These are phyloP conservation scores for Mucor saturninus DNA, from an alignment of 371 early-diverging fungal genomes.

Conservation along the genomic window DNA sequence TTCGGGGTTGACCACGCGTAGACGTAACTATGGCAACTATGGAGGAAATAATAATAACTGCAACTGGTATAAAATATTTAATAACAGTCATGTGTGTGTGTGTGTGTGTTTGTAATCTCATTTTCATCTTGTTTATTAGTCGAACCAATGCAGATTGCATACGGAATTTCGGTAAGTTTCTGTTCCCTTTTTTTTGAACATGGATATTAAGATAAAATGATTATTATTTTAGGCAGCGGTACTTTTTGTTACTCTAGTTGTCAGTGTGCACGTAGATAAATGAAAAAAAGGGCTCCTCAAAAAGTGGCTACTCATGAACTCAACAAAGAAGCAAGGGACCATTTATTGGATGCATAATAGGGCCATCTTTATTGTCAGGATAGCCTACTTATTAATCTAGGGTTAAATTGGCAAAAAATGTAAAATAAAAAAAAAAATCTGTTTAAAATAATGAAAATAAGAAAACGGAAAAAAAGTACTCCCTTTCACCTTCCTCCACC, in stretches of 20 bases:
- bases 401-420: slow-evolving; percentile 2
- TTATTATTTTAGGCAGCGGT: slow-evolving; percentile 13
- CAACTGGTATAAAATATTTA: slow-evolving; percentile 26
- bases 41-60: slow-evolving; percentile 8
- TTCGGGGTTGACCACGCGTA: slow-evolving; percentile 33
- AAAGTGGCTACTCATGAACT: neutral
- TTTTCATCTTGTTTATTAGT: slow-evolving; percentile 8
- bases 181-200: neutral
- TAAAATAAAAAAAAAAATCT: neutral
- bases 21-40: slow-evolving; percentile 10
- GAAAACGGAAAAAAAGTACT: no score
- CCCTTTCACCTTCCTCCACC: no score
- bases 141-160: slow-evolving; percentile 26
- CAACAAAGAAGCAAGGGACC: slow-evolving; percentile 1
- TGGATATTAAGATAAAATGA: neutral
- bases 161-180: slow-evolving; percentile 13
- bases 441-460: no score
- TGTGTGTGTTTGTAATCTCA: neutral
- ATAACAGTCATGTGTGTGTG: no score
- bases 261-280: slow-evolving; percentile 26
- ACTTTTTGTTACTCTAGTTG: slow-evolving; percentile 22
- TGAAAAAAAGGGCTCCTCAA: neutral
- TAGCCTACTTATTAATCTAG: neutral
- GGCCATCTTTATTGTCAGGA: neutral
- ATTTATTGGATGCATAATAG: neutral